Conservation (phyloP, 2,329 filamentous ascomycete species). For the Talaromyces sp. region DNA sequence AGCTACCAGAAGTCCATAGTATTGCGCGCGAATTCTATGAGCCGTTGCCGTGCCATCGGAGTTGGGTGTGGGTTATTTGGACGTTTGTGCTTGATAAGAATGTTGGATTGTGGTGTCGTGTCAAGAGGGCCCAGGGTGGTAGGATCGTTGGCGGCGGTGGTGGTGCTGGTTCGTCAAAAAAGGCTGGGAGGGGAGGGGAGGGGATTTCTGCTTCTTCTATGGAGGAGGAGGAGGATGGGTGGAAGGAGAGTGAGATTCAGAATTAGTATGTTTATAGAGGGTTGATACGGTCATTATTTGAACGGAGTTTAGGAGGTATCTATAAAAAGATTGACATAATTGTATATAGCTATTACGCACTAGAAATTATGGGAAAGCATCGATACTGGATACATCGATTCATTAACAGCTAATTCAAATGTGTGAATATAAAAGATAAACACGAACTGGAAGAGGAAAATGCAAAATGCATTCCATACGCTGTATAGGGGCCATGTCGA, state of each 20-base stretch:
- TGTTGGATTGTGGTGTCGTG: slow-evolving; percentile 85
- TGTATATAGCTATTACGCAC: not conserved
- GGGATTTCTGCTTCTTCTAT: slow-evolving; percentile 46
- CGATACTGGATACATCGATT: not conserved
- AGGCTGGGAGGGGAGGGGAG: slow-evolving; percentile 43
- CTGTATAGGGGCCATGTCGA: slow-evolving; percentile 1
- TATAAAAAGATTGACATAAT: not conserved
- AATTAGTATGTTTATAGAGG: slow-evolving; percentile 33
- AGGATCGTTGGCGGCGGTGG: slow-evolving; percentile 53
- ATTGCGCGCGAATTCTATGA: slow-evolving; percentile 91
- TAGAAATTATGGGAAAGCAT: too few relatives aligned
- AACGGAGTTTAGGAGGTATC: not conserved
- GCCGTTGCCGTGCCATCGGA: slow-evolving; percentile 78
- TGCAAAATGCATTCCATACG: slow-evolving; percentile 9
- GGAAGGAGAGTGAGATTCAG: slow-evolving; percentile 70
- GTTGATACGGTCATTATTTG: not conserved
- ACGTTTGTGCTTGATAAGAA: slow-evolving; percentile 89
- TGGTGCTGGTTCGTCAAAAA: slow-evolving; percentile 41
- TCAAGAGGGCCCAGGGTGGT: slow-evolving; percentile 83
- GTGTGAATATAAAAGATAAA: not conserved
- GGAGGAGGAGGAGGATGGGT: slow-evolving; percentile 52
- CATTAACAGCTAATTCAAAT: slow-evolving; percentile 6
- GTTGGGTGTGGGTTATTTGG: slow-evolving; percentile 93
- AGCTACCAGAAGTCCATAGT: slow-evolving; percentile 70
- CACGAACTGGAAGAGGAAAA: slow-evolving; percentile 22